Evolutionary conservation across 2,329 filamentous ascomycete genomes (phyloP), one percentile per base, ranked within the genome.

Genomic region (Zalaria obscura): DNA sequence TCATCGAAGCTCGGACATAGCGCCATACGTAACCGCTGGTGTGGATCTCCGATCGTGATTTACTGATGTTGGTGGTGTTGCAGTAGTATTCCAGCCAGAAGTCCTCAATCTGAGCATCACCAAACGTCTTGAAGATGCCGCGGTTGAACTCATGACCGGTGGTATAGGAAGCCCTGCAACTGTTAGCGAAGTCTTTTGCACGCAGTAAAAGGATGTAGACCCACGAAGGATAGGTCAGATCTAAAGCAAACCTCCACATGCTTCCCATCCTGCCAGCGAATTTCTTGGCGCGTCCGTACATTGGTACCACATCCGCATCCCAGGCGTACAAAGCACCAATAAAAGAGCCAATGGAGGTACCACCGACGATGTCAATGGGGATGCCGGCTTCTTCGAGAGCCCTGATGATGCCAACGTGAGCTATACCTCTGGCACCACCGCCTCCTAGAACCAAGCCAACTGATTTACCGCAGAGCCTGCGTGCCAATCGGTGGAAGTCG

Each of bases 71-170:
- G 32, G 93, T 98, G 0, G 91, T 96, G 63, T 98, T 98, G 72
- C 93, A 98, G 65, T 98, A 98, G 59, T 86, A 98, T 51, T 94
- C 87, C 7, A 98, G 74, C 91, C 91, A 98, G 55, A 96, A 98
- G 60, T 98, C 91, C 63, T 98, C 91, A 44, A 98, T 96, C 57
- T 96, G 91, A 6, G 85, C 84, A 54, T 95, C 86, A 9, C 88
- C 91, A 58, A 98, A 95, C 0, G 89, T 87, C 62, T 98, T 98
- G 75, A 95, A 98, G 49, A 98, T 95, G 34, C 91, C 91, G 5
- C 91, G 83, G 54, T 98, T 98, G 73, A 98, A 98, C 55, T 98
- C 91, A 57, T 98, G 91, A 1, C 91, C 91, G 0, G 91, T 98
- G 1, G 93, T 98, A 63, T 98, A 98, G 1, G 89, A 94, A 5